Evolutionary conservation across 306 rosid species (phyloP).

Genomic region (Comarum palustre): DNA sequence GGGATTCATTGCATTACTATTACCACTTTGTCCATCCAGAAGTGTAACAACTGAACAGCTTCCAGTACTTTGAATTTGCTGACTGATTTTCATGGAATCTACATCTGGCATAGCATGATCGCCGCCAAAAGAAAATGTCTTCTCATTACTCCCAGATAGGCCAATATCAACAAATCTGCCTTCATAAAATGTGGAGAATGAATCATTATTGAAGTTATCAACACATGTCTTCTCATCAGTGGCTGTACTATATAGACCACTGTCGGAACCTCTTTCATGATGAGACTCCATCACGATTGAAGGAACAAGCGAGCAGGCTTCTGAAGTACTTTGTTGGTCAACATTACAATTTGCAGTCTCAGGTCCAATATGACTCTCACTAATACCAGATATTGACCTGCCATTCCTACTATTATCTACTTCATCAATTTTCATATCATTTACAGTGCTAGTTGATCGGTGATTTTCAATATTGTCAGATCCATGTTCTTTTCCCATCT

Average conservation of each 20-base stretch:
- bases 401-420: slow-evolving; percentile 28
- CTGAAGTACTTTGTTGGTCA: slow-evolving; percentile 33
- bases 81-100: slow-evolving; percentile 28
- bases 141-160: slow-evolving; percentile 22
- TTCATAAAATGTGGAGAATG: slow-evolving; percentile 34
- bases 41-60: slow-evolving; percentile 17
- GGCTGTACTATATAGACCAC: slow-evolving; percentile 31
- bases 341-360: slow-evolving; percentile 26
- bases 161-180: slow-evolving; percentile 28
- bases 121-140: slow-evolving; percentile 25
- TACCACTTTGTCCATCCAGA: slow-evolving; percentile 7
- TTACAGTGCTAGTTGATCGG: slow-evolving; percentile 23
- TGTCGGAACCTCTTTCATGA: slow-evolving; percentile 24
- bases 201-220: slow-evolving; percentile 25
- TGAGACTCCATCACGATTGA: slow-evolving; percentile 30
- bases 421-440: slow-evolving; percentile 28
- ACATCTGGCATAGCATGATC: slow-evolving; percentile 29
- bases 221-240: slow-evolving; percentile 26
- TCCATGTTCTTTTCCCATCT: slow-evolving; percentile 23
- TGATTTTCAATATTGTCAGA: slow-evolving; percentile 25
- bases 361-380: slow-evolving; percentile 23
- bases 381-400: slow-evolving; percentile 25
- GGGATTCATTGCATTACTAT: slow-evolving; percentile 7
- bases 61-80: slow-evolving; percentile 32
- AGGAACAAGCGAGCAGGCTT: slow-evolving; percentile 33